These are phyloP conservation scores for Metschnikowia aberdeeniae DNA, from an alignment of 805 yeast genomes.

Conservation along the genomic window DNA sequence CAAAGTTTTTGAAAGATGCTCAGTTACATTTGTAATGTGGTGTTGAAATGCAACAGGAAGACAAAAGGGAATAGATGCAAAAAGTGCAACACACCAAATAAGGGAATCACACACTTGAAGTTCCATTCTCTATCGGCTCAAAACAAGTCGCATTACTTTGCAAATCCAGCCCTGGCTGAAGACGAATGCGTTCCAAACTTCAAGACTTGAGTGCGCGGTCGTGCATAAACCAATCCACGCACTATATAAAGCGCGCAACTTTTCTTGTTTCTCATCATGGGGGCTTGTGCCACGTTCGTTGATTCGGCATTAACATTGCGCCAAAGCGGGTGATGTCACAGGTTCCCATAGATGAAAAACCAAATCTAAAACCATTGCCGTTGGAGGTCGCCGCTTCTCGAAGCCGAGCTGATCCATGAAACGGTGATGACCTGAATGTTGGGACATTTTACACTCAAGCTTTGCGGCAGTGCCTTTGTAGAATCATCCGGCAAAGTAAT, in stretches of 20 bases:
- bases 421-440: constrained; percentile 92
- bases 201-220: background rate
- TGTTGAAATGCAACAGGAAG: too few relatives aligned
- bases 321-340: constrained; percentile 9
- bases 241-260: constrained; percentile 1
- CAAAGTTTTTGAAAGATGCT: too few relatives aligned
- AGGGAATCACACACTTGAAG: too few relatives aligned
- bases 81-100: too few relatives aligned
- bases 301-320: constrained; percentile 16
- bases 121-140: too few relatives aligned
- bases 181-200: too few relatives aligned
- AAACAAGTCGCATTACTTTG: too few relatives aligned
- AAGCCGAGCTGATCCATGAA: constrained; percentile 78
- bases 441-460: constrained; percentile 48
- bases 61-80: too few relatives aligned
- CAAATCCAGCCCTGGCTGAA: too few relatives aligned
- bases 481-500: constrained; percentile 23
- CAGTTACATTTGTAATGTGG: too few relatives aligned
- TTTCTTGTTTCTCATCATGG: constrained; percentile 3
- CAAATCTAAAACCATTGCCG: constrained; percentile 98
- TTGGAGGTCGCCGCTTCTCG: constrained; percentile 77
- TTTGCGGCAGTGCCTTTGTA: background rate
- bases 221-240: constrained; percentile 4
- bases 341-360: constrained; percentile 24
- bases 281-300: constrained; percentile 5